Percentiles rank a stretch among this genome's conserved stretches.
These are phyloP conservation scores for Elongisporangium prolatum DNA, from an alignment of 352 stramenopile species.

Conservation along the genomic window DNA sequence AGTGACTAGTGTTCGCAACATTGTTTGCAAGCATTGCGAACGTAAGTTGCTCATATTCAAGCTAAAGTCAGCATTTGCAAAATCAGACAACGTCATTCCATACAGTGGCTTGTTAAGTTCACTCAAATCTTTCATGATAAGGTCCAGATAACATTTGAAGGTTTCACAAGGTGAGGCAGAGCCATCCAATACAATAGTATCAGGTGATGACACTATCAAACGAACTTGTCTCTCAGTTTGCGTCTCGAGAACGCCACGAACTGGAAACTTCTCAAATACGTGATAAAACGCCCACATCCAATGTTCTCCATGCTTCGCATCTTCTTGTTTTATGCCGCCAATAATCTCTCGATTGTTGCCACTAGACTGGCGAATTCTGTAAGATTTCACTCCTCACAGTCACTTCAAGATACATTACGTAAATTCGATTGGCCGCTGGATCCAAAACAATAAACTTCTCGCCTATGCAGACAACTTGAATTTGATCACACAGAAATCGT, in stretches of 20 bases:
- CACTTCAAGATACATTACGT: slow-evolving; percentile 16
- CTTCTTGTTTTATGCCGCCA: neutral
- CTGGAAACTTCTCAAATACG: slow-evolving; percentile 53
- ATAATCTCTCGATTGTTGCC: slow-evolving; percentile 1
- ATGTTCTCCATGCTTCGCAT: slow-evolving; percentile 4
- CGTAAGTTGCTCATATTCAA: slow-evolving; percentile 5
- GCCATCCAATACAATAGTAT: neutral
- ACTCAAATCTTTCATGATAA: slow-evolving; percentile 30
- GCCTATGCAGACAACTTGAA: slow-evolving; percentile 8
- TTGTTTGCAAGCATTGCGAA: slow-evolving; percentile 10
- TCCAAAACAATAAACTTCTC: slow-evolving; percentile 30
- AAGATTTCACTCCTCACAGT: slow-evolving; percentile 51
- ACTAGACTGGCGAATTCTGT: slow-evolving; percentile 32
- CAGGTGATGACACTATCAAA: too few species aligned
- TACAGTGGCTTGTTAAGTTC: slow-evolving; percentile 33
- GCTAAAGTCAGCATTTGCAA: slow-evolving; percentile 3
- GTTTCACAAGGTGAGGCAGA: slow-evolving; percentile 2
- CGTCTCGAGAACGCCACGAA: too few species aligned
- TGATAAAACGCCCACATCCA: slow-evolving; percentile 39
- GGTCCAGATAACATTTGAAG: slow-evolving; percentile 21
- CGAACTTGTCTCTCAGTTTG: too few species aligned
- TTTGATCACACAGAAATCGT: slow-evolving; percentile 3
- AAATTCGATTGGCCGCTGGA: neutral
- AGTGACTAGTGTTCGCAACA: slow-evolving; percentile 45
- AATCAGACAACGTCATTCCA: slow-evolving; percentile 22